phyloP scores from a whole-genome alignment of 148 eudicot genomes.

The Fagopyrum homotropicum region DNA sequence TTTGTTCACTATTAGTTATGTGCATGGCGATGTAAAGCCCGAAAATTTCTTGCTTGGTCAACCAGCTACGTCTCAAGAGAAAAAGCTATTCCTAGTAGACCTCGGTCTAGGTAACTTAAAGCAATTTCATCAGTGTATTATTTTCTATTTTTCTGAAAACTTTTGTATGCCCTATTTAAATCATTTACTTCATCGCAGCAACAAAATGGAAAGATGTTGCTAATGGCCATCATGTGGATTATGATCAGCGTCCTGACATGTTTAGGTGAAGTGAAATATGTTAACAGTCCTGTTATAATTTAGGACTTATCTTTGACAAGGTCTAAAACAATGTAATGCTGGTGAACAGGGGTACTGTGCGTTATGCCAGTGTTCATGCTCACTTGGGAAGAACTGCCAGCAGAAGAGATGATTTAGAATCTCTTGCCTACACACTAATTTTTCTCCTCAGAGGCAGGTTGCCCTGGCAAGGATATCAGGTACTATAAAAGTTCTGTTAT shows the following conservation, averaged over 20 bases:
- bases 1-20: constrained; percentile 45
- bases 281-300: not conserved
- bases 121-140: not conserved
- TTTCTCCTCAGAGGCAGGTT: constrained; percentile 84
- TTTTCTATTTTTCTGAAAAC: not conserved
- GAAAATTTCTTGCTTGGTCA: constrained; percentile 90
- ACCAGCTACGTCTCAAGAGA: constrained; percentile 71
- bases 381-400: constrained; percentile 95
- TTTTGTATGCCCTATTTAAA: constrained; percentile 2
- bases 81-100: constrained; percentile 84
- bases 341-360: constrained; percentile 62
- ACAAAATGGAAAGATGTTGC: constrained; percentile 78
- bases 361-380: constrained; percentile 95
- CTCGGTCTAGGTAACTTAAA: constrained; percentile 61
- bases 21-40: constrained; percentile 91
- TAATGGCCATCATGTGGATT: constrained; percentile 66
- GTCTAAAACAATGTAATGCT: not conserved
- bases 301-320: not conserved
- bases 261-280: constrained; percentile 57
- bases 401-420: constrained; percentile 89
- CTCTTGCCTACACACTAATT: constrained; percentile 83
- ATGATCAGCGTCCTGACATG: constrained; percentile 94
- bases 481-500: constrained; percentile 11
- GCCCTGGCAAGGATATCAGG: constrained; percentile 98
- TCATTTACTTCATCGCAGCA: constrained; percentile 33